Evolutionary conservation across 495 filamentous ascomycete species (phyloP).

Genomic region (Penicillium ochrochloron): DNA sequence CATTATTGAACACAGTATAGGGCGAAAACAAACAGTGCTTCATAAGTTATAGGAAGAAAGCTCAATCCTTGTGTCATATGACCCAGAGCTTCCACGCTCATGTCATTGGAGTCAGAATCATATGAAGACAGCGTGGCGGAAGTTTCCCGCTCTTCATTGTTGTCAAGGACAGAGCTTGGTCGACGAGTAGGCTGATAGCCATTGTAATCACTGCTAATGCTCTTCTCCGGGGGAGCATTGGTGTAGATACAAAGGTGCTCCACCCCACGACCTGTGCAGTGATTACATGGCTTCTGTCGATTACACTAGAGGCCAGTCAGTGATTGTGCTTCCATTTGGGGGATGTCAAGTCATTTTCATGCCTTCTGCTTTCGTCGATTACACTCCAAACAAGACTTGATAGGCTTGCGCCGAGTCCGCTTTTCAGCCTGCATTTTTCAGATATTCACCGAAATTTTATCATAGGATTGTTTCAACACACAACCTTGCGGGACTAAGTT

Average conservation of each 20-base stretch:
- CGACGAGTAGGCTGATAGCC: not conserved
- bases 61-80: constrained; percentile 2
- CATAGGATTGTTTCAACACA: not conserved
- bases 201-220: constrained; percentile 10
- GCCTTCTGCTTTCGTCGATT: constrained; percentile 33
- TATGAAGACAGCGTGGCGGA: constrained; percentile 22
- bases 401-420: constrained; percentile 22
- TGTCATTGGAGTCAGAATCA: constrained; percentile 21
- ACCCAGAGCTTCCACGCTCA: constrained; percentile 9
- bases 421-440: constrained; percentile 19
- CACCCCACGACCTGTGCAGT: constrained; percentile 24
- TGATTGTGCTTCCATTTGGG: not conserved
- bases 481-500: not conserved
- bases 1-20: not conserved
- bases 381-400: constrained; percentile 30
- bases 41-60: not conserved
- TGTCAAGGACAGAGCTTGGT: constrained; percentile 11
- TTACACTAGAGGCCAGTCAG: constrained; percentile 23
- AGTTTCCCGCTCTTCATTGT: constrained; percentile 13
- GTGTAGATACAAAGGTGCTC: constrained; percentile 26
- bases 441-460: not conserved
- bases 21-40: constrained; percentile 14
- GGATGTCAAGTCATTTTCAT: not conserved
- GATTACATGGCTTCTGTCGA: constrained; percentile 28
- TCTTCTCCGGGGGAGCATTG: not conserved